These are phyloP conservation scores for Fusarium dlaminii DNA, from an alignment of 2,329 filamentous ascomycete genomes.

Conservation along the genomic window DNA sequence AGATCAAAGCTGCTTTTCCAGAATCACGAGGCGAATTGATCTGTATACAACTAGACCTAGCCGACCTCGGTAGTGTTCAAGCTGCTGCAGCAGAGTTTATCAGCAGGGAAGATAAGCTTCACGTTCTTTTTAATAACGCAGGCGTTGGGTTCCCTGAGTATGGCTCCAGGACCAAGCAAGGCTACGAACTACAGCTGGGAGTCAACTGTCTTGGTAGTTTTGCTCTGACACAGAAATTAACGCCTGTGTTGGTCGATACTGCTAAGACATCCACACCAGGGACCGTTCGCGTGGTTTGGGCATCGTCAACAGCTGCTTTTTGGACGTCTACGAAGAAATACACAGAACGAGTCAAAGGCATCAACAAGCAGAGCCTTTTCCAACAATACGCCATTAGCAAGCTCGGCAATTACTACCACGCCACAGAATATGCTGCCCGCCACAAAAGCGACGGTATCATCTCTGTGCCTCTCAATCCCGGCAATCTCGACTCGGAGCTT, in stretches of 20 bases:
- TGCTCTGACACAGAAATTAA: conserved; percentile 51
- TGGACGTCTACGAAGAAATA: conserved; percentile 18
- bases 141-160: conserved; percentile 51
- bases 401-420: conserved; percentile 46
- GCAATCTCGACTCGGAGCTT: conserved; percentile 52
- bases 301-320: conserved; percentile 39
- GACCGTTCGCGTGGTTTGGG: conserved; percentile 48
- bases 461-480: conserved; percentile 50
- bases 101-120: conserved; percentile 40
- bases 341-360: conserved; percentile 37
- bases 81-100: conserved; percentile 39
- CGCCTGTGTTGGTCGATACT: conserved; percentile 47
- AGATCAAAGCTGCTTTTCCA: conserved; percentile 50
- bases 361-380: conserved; percentile 2
- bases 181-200: conserved; percentile 55
- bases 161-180: conserved; percentile 50
- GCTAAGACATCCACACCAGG: conserved; percentile 42
- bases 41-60: conserved; percentile 55
- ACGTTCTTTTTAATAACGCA: conserved; percentile 55
- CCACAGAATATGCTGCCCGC: conserved; percentile 44
- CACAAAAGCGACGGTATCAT: conserved; percentile 44
- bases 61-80: conserved; percentile 46
- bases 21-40: conserved; percentile 50
- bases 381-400: conserved; percentile 46
- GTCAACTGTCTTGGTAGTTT: conserved; percentile 54